These are phyloP conservation scores for Ogataea henricii DNA, from an alignment of 805 yeast genomes.

Conservation along the genomic window DNA sequence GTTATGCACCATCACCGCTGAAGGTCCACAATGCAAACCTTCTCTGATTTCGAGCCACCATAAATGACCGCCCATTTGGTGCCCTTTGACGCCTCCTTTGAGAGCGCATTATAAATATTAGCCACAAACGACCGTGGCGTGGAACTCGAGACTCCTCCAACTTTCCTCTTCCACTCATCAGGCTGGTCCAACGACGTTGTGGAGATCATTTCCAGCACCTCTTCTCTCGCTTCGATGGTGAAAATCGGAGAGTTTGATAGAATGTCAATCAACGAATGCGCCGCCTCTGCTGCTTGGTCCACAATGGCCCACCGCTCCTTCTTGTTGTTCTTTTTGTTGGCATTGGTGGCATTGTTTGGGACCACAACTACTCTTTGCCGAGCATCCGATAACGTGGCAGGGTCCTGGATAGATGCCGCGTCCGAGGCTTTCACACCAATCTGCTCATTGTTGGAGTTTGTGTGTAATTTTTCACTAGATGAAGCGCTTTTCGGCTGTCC, in stretches of 20 bases:
- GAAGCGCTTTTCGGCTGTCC: constrained; percentile 10
- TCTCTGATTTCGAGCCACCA: constrained; percentile 79
- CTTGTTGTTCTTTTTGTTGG: constrained; percentile 72
- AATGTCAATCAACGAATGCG: constrained; percentile 52
- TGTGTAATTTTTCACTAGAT: constrained; percentile 9
- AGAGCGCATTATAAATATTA: constrained; percentile 68
- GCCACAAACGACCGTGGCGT: constrained; percentile 79
- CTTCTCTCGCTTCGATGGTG: constrained; percentile 79
- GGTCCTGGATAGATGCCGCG: constrained; percentile 9
- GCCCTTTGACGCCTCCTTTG: constrained; percentile 72
- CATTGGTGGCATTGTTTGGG: constrained; percentile 78
- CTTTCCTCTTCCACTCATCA: constrained; percentile 83
- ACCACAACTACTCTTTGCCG: constrained; percentile 65
- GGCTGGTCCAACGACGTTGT: constrained; percentile 72
- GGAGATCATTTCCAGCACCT: constrained; percentile 79
- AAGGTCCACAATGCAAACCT: constrained; percentile 65
- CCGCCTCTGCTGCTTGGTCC: constrained; percentile 66
- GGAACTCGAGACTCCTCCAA: constrained; percentile 78
- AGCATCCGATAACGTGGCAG: constrained; percentile 12
- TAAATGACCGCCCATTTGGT: constrained; percentile 74
- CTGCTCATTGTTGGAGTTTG: not conserved
- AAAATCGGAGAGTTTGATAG: constrained; percentile 71
- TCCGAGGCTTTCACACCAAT: not conserved
- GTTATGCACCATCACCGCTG: constrained; percentile 44
- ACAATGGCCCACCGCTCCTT: constrained; percentile 77